phyloP scores from a whole-genome alignment of 176 grass and related monocot species.

The Oryza meridionalis region DNA sequence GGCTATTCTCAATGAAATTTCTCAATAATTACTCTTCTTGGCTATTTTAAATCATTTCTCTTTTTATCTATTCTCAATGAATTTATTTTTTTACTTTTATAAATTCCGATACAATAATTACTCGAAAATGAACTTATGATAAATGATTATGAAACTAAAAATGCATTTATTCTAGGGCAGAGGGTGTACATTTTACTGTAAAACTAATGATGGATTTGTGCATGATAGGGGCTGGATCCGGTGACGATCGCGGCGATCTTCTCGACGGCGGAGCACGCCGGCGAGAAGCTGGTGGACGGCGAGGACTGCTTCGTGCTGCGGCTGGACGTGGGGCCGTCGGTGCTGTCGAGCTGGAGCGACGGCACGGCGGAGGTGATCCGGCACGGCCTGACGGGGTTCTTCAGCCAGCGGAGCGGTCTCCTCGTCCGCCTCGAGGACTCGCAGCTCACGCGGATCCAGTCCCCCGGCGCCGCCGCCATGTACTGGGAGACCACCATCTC shows the following conservation, averaged over 20 bases:
- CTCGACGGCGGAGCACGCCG: conserved; percentile 76
- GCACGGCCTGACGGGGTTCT: conserved; percentile 85
- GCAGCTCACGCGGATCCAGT: conserved; percentile 90
- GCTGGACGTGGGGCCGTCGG: conserved; percentile 63
- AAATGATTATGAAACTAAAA: too few species aligned
- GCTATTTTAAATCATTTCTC: too few species aligned
- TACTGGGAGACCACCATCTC: conserved; percentile 96
- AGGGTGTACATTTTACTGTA: neutral
- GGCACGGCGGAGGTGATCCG: conserved; percentile 92
- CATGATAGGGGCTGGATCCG: conserved; percentile 75
- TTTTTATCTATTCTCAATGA: too few species aligned
- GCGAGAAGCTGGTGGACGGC: conserved; percentile 87
- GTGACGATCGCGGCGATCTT: conserved; percentile 85
- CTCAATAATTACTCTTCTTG: too few species aligned
- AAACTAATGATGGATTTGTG: neutral
- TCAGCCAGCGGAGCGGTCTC: conserved; percentile 95
- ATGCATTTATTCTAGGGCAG: too few species aligned
- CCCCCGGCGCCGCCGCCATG: conserved; percentile 83
- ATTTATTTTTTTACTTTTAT: too few species aligned
- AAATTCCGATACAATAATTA: too few species aligned
- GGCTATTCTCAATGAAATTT: too few species aligned
- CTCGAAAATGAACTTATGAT: too few species aligned
- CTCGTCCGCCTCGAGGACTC: conserved; percentile 81
- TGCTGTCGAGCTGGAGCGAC: conserved; percentile 88
- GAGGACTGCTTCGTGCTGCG: conserved; percentile 95